Percentiles rank a stretch among this genome's conserved stretches.
phyloP scores from a whole-genome alignment of 2,329 filamentous ascomycete genomes.

The Emmonsia crescens region DNA sequence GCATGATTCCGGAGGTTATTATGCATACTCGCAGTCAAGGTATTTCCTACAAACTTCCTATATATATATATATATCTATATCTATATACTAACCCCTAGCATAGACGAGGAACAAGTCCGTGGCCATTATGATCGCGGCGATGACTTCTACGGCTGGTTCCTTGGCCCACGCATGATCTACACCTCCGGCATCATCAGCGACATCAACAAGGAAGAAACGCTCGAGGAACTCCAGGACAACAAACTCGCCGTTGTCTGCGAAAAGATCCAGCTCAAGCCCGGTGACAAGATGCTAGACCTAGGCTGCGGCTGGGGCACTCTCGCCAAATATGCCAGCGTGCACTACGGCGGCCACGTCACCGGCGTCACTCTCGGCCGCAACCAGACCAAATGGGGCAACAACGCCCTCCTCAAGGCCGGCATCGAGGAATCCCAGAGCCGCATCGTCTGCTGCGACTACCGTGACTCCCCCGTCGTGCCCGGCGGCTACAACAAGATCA shows the following conservation, averaged over 20 bases:
- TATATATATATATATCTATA: background rate
- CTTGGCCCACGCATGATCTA: conserved; percentile 98
- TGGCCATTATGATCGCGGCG: conserved; percentile 93
- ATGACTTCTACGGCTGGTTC: conserved; percentile 99
- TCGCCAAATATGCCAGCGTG: conserved; percentile 82
- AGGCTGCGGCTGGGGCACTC: conserved; percentile 95
- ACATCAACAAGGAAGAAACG: conserved; percentile 75
- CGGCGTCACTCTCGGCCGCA: conserved; percentile 86
- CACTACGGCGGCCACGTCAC: conserved; percentile 81
- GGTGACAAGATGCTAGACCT: conserved; percentile 85
- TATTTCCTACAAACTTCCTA: conserved; percentile 29
- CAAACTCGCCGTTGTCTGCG: conserved; percentile 88
- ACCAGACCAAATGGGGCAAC: conserved; percentile 97
- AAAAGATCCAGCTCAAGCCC: conserved; percentile 78
- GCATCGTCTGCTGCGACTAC: conserved; percentile 93
- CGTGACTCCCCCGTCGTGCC: conserved; percentile 76
- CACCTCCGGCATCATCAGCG: conserved; percentile 86
- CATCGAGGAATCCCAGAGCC: conserved; percentile 77
- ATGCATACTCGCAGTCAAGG: conserved; percentile 86
- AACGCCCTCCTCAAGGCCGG: conserved; percentile 71
- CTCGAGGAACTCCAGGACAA: conserved; percentile 96
- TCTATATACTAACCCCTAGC: conserved; percentile 11
- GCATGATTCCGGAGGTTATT: conserved; percentile 80
- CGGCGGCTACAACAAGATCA: conserved; percentile 84
- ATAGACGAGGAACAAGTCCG: conserved; percentile 93